phyloP scores from a whole-genome alignment of 1,139 yeast species.

The Eremothecium cymbalariae region DNA sequence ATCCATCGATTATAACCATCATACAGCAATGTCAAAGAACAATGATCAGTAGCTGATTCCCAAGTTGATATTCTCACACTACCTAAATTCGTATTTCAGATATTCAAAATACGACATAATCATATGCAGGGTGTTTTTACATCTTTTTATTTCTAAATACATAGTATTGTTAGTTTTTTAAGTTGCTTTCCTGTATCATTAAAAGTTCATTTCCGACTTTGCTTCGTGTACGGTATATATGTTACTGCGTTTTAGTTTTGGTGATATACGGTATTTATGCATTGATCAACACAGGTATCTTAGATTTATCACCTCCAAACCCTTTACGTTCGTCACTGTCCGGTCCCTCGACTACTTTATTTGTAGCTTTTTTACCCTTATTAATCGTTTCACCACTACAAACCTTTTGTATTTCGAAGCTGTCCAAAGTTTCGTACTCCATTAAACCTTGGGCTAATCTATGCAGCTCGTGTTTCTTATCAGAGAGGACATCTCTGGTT shows the following conservation, averaged over 20 bases:
- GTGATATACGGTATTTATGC: slow-evolving; percentile 14
- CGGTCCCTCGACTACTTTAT: slow-evolving; percentile 63
- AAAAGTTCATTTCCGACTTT: too few relatives aligned
- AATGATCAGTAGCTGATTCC: too few relatives aligned
- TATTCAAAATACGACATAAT: too few relatives aligned
- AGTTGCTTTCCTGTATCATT: too few relatives aligned
- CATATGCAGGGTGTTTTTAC: too few relatives aligned
- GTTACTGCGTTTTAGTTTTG: background rate
- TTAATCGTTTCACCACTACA: slow-evolving; percentile 68
- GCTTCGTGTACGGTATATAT: too few relatives aligned
- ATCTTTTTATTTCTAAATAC: too few relatives aligned
- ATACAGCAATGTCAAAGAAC: too few relatives aligned
- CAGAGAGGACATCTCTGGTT: slow-evolving; percentile 59
- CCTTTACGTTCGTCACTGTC: slow-evolving; percentile 35
- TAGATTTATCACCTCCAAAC: slow-evolving; percentile 26
- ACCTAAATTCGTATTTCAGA: too few relatives aligned
- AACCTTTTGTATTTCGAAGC: slow-evolving; percentile 81
- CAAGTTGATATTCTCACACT: too few relatives aligned
- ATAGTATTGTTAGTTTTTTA: too few relatives aligned
- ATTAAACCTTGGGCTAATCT: slow-evolving; percentile 87
- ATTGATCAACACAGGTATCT: slow-evolving; percentile 28
- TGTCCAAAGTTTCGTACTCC: slow-evolving; percentile 90
- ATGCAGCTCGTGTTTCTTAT: slow-evolving; percentile 61
- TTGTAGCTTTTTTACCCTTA: slow-evolving; percentile 60
- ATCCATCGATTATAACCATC: too few relatives aligned